Evolutionary conservation across 805 yeast species (phyloP).

Genomic region (Wickerhamiella shivajii): DNA sequence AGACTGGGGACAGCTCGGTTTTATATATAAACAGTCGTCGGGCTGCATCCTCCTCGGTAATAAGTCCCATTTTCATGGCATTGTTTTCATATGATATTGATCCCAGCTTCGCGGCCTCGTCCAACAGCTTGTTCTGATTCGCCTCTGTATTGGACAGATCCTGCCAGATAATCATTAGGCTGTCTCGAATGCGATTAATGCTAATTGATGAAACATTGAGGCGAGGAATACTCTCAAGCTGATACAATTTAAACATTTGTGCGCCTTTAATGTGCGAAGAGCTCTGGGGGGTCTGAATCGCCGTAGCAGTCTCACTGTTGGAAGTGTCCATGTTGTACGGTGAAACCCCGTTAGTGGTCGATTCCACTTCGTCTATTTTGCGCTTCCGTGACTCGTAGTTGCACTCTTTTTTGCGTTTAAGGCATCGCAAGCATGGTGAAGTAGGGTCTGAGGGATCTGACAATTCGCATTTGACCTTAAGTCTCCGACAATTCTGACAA

Average conservation of each 20-base stretch:
- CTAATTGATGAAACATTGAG: conserved; percentile 4
- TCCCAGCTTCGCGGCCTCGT: conserved; percentile 20
- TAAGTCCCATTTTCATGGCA: conserved; percentile 39
- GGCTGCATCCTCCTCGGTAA: conserved; percentile 47
- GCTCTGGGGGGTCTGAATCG: too few relatives aligned
- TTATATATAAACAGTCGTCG: conserved; percentile 38
- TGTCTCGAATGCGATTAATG: conserved; percentile 14
- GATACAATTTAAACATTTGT: conserved; percentile 7
- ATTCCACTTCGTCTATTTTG: too few relatives aligned
- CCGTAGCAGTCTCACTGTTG: too few relatives aligned
- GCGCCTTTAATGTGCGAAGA: neutral
- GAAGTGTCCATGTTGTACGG: too few relatives aligned
- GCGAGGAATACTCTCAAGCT: conserved; percentile 8
- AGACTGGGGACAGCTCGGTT: conserved; percentile 30
- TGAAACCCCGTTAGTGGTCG: too few relatives aligned
- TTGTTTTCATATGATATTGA: conserved; percentile 18
- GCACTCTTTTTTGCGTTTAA: conserved; percentile 48
- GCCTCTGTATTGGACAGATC: conserved; percentile 30
- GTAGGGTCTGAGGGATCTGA: conserved; percentile 40
- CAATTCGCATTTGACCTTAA: conserved; percentile 77
- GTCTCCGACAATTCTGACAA: conserved; percentile 46
- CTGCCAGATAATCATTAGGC: conserved; percentile 17
- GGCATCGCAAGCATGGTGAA: conserved; percentile 63
- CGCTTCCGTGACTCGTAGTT: too few relatives aligned
- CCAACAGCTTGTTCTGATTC: conserved; percentile 35